Conservation (phyloP, 1,284 basidiomycete genomes). For the Ustilago vetiveriae region DNA sequence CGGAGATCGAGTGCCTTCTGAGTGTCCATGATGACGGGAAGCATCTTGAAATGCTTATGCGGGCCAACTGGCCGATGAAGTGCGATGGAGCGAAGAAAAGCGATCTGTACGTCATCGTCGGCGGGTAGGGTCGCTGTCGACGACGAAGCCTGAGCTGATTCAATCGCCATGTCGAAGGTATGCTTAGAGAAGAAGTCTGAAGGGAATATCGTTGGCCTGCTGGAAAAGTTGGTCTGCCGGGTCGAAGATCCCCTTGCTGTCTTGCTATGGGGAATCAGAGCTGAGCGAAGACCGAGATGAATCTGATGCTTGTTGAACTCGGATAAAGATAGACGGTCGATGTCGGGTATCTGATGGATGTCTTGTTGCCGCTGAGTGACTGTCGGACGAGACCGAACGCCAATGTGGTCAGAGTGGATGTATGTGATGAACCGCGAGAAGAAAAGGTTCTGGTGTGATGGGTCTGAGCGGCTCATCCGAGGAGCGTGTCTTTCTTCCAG, state of each 20-base stretch:
- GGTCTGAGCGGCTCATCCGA: constrained; percentile 9
- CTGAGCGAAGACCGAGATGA: too few relatives aligned
- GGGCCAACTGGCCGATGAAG: constrained; percentile 53
- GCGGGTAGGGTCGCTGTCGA: constrained; percentile 21
- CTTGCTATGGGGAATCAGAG: too few relatives aligned
- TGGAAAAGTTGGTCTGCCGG: too few relatives aligned
- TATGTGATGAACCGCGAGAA: too few relatives aligned
- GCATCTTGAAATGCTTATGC: constrained; percentile 61
- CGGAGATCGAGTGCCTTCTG: constrained; percentile 40
- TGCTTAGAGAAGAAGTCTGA: too few relatives aligned
- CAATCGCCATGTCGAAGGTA: constrained; percentile 16
- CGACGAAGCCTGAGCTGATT: constrained; percentile 7
- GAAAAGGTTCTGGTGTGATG: not conserved
- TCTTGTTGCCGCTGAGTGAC: not conserved
- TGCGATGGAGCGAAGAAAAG: constrained; percentile 56
- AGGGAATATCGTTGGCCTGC: not conserved
- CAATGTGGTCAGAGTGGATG: too few relatives aligned
- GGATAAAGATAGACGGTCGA: too few relatives aligned
- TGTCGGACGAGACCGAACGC: not conserved
- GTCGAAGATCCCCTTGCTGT: too few relatives aligned
- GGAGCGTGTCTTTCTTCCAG: constrained; percentile 15
- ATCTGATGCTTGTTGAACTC: too few relatives aligned
- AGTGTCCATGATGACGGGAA: constrained; percentile 46
- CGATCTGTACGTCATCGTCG: constrained; percentile 45
- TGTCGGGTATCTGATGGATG: too few relatives aligned